Percentiles rank a stretch among this genome's conserved stretches.
phyloP scores from a whole-genome alignment of 352 stramenopile species.

The Pilasporangium apinafurcum region DNA sequence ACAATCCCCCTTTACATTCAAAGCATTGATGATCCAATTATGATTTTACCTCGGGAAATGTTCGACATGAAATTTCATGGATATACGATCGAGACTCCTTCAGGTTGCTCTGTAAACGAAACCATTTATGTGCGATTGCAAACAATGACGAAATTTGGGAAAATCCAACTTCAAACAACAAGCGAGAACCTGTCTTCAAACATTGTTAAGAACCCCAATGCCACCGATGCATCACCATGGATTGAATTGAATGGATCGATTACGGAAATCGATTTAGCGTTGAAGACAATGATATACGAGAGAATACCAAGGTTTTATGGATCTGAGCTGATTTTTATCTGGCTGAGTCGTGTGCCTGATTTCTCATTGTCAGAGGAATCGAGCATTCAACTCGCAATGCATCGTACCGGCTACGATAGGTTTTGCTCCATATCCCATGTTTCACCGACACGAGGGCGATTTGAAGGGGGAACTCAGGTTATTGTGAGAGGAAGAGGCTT shows the following conservation, averaged over 20 bases:
- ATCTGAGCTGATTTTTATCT: conserved; percentile 51
- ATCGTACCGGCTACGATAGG: conserved; percentile 15
- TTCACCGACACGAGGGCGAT: conserved; percentile 20
- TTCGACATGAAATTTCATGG: conserved; percentile 28
- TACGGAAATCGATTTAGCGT: conserved; percentile 18
- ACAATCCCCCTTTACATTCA: conserved; percentile 38
- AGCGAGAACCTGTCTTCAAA: conserved; percentile 8
- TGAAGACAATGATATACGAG: conserved; percentile 40
- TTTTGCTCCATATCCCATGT: conserved; percentile 15
- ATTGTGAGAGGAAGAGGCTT: conserved; percentile 39
- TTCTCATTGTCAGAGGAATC: conserved; percentile 38
- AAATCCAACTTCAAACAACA: conserved; percentile 23
- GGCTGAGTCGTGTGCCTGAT: conserved; percentile 34
- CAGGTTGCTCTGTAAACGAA: conserved; percentile 6
- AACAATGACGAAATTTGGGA: conserved; percentile 43
- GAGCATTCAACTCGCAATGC: conserved; percentile 29
- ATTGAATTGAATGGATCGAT: conserved; percentile 32
- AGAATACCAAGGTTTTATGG: conserved; percentile 45
- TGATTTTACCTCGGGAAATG: conserved; percentile 22
- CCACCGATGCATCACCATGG: conserved; percentile 14
- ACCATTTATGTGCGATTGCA: conserved; percentile 33
- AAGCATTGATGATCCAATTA: conserved; percentile 32
- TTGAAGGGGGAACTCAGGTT: conserved; percentile 34
- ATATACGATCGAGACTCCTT: conserved; percentile 29
- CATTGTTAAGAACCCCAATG: conserved; percentile 15